Base-by-base conservation (phyloP, 148 eudicot species). In the Simmondsia chinensis region DNA sequence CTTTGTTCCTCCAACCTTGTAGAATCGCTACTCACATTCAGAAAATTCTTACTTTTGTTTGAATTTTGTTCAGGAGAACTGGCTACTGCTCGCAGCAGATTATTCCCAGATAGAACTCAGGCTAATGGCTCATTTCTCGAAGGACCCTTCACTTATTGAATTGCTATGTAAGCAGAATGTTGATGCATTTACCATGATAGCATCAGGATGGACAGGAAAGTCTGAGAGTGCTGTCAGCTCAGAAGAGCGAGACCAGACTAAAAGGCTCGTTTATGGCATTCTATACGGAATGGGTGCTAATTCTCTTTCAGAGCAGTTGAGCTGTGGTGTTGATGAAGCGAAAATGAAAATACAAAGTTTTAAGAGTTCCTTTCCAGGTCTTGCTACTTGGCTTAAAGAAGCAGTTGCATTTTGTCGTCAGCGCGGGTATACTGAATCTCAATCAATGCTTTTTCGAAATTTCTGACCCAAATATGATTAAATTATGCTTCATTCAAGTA, bases 21-120 rank as follows among this genome's bases (percentile, higher is more conserved):
- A n/a, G n/a, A n/a, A n/a, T n/a, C n/a, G n/a, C n/a, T n/a, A n/a
- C n/a, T n/a, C n/a, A n/a, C n/a, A 41, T 33, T 15, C 22, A 17
- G 8, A n/a, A 13, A 12, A 35, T 4, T 35, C 6, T 35, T 13
- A 12, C 19, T 7, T 28, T 9, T 20, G 3, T 26, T 48, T 48
- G 4, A 15, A 44, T 14, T 51, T 49, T 33, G 63, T 68, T 46
- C 94, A 93, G 99, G 99, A 82, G 20, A 76, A 79, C 16, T 79
- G 96, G 99, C 46, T 93, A 50, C 79, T 86, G 12, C 49, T 93
- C 47, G 71, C 94, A 9, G 99, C 99, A 39, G 99, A 91, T 77
- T 91, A 91, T 79, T 91, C 89, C 50, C 99, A 91, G 71, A 86
- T 91, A 68, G 99, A 91, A 64, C 54, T 93, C 44, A 66, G 99